phyloP scores from a whole-genome alignment of 371 early-diverging fungal species.

The Mortierella sp. region DNA sequence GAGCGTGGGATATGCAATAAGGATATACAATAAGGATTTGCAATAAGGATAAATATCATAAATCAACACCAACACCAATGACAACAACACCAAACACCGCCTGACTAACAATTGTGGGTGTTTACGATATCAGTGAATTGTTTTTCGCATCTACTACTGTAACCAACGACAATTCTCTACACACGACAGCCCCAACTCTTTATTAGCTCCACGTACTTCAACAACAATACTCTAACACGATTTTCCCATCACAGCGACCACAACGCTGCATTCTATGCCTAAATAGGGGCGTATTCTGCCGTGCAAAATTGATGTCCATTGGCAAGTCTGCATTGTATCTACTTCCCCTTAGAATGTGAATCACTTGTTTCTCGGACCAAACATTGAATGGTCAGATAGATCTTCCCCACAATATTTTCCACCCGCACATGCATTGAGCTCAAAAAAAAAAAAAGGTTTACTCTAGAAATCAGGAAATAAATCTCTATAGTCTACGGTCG shows the following conservation, averaged over 20 bases:
- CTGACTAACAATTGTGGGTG: not conserved
- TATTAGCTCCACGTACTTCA: not conserved
- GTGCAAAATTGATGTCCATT: not conserved
- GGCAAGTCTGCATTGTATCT: not conserved
- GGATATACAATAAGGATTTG: not conserved
- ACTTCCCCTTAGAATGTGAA: conserved; percentile 2
- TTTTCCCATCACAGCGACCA: not conserved
- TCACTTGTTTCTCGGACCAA: not conserved
- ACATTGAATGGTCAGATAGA: not conserved
- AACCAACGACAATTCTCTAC: too few relatives aligned
- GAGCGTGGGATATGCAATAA: not conserved
- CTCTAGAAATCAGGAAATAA: conserved; percentile 34
- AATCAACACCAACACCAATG: not conserved
- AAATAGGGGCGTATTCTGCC: not conserved
- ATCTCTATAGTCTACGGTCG: conserved; percentile 18
- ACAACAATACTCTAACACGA: not conserved
- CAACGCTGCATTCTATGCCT: not conserved
- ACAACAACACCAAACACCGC: not conserved
- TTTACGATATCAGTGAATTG: not conserved
- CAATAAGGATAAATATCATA: not conserved
- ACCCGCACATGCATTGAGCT: not conserved
- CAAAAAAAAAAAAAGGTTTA: conserved; percentile 3
- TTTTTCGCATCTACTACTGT: not conserved
- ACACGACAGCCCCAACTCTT: not conserved
- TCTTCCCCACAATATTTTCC: not conserved